These are phyloP conservation scores for Backusella luteola DNA, from an alignment of 192 early-diverging fungal species.

Conservation along the genomic window DNA sequence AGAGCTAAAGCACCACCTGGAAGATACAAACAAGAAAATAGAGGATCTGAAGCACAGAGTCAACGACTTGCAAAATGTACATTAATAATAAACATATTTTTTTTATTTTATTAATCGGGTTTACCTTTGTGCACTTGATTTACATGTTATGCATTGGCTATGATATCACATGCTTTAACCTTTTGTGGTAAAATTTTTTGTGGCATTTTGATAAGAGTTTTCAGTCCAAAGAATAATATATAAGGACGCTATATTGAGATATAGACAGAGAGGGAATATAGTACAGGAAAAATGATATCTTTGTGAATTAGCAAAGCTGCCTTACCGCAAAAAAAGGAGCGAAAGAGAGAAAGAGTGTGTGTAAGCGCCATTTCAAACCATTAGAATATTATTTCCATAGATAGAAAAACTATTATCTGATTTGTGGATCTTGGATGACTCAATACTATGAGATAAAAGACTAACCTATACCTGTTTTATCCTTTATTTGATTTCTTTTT, in stretches of 20 bases:
- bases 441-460: neutral
- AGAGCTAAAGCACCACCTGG: neutral
- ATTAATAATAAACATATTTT: neutral
- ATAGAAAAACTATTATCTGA: neutral
- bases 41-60: neutral
- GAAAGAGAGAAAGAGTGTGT: neutral
- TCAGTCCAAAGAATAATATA: neutral
- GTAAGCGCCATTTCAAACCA: neutral
- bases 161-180: slow-evolving; percentile 5
- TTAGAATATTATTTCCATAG: neutral
- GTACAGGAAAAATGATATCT: no score
- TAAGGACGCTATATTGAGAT: neutral
- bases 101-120: neutral
- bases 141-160: neutral
- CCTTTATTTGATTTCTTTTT: neutral
- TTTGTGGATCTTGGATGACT: slow-evolving; percentile 5
- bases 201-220: neutral
- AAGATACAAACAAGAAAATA: neutral
- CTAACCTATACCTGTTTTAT: neutral
- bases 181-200: neutral
- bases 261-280: no score
- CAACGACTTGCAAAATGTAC: neutral
- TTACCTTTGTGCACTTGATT: neutral
- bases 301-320: neutral
- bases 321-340: neutral